Conservation (phyloP, 345 rosid genomes). For the Populus simonii region DNA sequence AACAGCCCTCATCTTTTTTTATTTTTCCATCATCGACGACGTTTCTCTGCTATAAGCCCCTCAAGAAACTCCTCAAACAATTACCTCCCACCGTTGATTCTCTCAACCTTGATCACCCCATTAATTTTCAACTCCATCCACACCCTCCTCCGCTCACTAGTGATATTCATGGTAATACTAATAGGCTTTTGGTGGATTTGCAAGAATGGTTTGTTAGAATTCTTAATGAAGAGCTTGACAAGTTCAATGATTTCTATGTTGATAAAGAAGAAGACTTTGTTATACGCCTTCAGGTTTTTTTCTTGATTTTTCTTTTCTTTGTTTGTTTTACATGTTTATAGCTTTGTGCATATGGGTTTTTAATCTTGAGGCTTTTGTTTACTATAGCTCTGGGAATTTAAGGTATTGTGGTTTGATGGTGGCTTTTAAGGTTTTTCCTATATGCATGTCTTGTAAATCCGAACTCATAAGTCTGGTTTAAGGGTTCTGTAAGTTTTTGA, state of each 20-base stretch:
- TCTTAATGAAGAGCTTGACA: conserved; percentile 80
- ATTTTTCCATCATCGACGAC: too few relatives aligned
- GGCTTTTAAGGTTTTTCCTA: too few relatives aligned
- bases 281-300: conserved; percentile 70
- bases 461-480: too few relatives aligned
- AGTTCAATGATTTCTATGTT: conserved; percentile 83
- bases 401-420: neutral
- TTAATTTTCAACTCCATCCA: conserved; percentile 6
- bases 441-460: too few relatives aligned
- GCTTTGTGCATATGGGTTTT: neutral
- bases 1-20: too few relatives aligned
- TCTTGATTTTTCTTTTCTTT: neutral
- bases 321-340: neutral
- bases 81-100: conserved; percentile 33
- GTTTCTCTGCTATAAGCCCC: conserved; percentile 87
- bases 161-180: neutral
- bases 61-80: conserved; percentile 77
- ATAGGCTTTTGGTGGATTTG: conserved; percentile 28
- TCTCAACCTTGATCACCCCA: too few relatives aligned
- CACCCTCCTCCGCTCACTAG: conserved; percentile 3
- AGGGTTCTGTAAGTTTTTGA: too few relatives aligned
- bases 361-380: neutral
- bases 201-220: conserved; percentile 70
- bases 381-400: neutral
- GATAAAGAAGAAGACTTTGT: conserved; percentile 90